A percentile compares a stretch with the other conserved stretches of the same genome.
These are phyloP conservation scores for Cystofilobasidium capitatum DNA, from an alignment of 768 basidiomycete species.

Conservation along the genomic window DNA sequence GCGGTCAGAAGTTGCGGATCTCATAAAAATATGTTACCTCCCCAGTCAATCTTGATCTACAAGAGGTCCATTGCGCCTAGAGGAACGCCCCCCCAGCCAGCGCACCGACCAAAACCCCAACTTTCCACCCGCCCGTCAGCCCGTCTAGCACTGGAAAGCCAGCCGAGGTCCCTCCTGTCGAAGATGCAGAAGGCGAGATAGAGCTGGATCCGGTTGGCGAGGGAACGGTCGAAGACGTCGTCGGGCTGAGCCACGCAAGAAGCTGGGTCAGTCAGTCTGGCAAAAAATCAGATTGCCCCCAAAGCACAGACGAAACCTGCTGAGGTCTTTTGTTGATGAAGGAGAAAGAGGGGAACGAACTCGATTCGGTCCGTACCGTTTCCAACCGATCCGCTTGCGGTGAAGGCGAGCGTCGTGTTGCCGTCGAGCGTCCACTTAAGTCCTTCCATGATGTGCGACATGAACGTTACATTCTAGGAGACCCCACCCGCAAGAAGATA, in stretches of 20 bases:
- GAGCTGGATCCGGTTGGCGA: background rate
- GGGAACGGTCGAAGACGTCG: background rate
- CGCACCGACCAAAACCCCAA: no score
- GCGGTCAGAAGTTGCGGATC: no score
- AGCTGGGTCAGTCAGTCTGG: no score
- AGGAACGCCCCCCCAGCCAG: no score
- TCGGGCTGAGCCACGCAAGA: background rate
- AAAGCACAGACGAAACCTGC: no score
- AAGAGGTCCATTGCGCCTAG: no score
- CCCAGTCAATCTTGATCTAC: no score
- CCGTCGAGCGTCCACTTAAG: constrained; percentile 63
- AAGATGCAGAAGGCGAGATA: background rate
- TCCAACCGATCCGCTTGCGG: constrained; percentile 55
- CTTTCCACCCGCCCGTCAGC: no score
- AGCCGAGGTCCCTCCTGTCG: background rate
- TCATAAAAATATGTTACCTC: no score
- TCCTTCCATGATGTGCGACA: constrained; percentile 64
- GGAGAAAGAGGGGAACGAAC: background rate
- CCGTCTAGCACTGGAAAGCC: background rate
- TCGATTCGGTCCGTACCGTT: constrained; percentile 31
- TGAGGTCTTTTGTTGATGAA: background rate
- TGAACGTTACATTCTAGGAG: constrained; percentile 56
- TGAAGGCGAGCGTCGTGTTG: constrained; percentile 61
- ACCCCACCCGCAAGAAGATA: background rate
- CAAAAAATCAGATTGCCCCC: no score